phyloP scores from a whole-genome alignment of 2,329 filamentous ascomycete species.

The Penicillium griseofulvum region DNA sequence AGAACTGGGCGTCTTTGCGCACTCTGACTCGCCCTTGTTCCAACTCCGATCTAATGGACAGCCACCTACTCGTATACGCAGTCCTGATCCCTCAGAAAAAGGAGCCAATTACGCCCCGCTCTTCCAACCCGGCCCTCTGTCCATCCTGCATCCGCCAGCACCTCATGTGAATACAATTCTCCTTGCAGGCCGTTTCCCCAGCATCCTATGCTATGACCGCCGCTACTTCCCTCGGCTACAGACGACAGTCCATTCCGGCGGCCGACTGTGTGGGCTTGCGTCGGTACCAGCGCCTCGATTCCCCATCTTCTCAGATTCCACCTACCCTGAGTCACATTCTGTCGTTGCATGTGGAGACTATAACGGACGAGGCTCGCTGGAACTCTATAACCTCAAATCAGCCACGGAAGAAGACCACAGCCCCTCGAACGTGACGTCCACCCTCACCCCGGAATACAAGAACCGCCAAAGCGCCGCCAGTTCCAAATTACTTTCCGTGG shows the following conservation, averaged over 20 bases:
- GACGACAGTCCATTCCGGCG: slow-evolving; percentile 79
- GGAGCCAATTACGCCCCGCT: slow-evolving; percentile 63
- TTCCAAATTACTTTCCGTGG: slow-evolving; percentile 77
- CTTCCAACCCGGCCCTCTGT: slow-evolving; percentile 76
- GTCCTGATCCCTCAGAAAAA: slow-evolving; percentile 33
- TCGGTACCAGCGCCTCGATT: slow-evolving; percentile 58
- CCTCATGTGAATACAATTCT: slow-evolving; percentile 74
- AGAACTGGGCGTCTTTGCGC: slow-evolving; percentile 31
- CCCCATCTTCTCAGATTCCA: slow-evolving; percentile 39
- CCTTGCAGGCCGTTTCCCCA: slow-evolving; percentile 83
- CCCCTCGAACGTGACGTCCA: slow-evolving; percentile 27
- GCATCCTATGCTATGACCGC: slow-evolving; percentile 83
- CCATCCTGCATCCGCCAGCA: slow-evolving; percentile 72
- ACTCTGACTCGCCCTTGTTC: slow-evolving; percentile 33
- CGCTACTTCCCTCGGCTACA: slow-evolving; percentile 77
- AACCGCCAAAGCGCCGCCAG: slow-evolving; percentile 81
- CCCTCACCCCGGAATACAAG: slow-evolving; percentile 50
- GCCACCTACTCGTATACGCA: slow-evolving; percentile 39
- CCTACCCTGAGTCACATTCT: slow-evolving; percentile 58
- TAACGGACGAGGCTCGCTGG: slow-evolving; percentile 84
- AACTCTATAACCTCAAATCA: slow-evolving; percentile 62
- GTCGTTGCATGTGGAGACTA: slow-evolving; percentile 85
- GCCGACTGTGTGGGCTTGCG: slow-evolving; percentile 69
- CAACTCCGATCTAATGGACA: slow-evolving; percentile 34
- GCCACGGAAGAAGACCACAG: slow-evolving; percentile 28